Percentiles rank a stretch among this genome's conserved stretches.
Evolutionary conservation across 805 yeast genomes (phyloP).

Genomic region (Candida takata): DNA sequence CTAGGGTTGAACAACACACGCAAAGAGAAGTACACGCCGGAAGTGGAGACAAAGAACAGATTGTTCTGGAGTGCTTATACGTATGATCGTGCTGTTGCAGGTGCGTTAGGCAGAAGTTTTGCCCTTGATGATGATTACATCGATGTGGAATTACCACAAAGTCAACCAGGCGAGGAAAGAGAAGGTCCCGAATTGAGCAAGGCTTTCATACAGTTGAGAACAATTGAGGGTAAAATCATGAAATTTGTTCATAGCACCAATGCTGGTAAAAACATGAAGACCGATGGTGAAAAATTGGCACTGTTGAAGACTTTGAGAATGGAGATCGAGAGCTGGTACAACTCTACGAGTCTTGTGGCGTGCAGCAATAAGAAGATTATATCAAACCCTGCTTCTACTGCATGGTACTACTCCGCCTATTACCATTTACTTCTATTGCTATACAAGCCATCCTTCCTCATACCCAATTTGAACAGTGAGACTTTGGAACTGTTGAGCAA

Average conservation of each 20-base stretch:
- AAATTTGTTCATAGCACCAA: slow-evolving; percentile 39
- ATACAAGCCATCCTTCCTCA: slow-evolving; percentile 43
- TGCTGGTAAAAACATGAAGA: slow-evolving; percentile 23
- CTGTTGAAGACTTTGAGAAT: slow-evolving; percentile 8
- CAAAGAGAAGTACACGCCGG: slow-evolving; percentile 19
- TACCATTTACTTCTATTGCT: slow-evolving; percentile 39
- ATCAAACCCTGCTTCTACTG: slow-evolving; percentile 7
- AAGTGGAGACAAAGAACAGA: slow-evolving; percentile 28
- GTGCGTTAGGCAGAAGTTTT: slow-evolving; percentile 42
- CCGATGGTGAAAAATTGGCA: slow-evolving; percentile 4
- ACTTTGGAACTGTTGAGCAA: slow-evolving; percentile 37
- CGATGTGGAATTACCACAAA: slow-evolving; percentile 35
- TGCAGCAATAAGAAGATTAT: slow-evolving; percentile 11
- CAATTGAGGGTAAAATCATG: slow-evolving; percentile 41
- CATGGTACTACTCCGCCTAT: slow-evolving; percentile 36
- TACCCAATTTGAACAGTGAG: slow-evolving; percentile 37
- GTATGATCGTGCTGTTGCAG: slow-evolving; percentile 41
- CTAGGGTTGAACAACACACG: slow-evolving; percentile 38
- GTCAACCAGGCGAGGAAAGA: slow-evolving; percentile 33
- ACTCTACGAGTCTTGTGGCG: slow-evolving; percentile 15
- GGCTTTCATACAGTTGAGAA: slow-evolving; percentile 36
- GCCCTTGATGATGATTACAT: slow-evolving; percentile 45
- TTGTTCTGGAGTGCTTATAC: slow-evolving; percentile 44
- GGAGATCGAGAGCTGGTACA: slow-evolving; percentile 32
- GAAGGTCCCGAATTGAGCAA: slow-evolving; percentile 34